A percentile compares a stretch with the other conserved stretches of the same genome.
Evolutionary conservation across 2,329 filamentous ascomycete genomes (phyloP).

Genomic region (Xylogone sp.): DNA sequence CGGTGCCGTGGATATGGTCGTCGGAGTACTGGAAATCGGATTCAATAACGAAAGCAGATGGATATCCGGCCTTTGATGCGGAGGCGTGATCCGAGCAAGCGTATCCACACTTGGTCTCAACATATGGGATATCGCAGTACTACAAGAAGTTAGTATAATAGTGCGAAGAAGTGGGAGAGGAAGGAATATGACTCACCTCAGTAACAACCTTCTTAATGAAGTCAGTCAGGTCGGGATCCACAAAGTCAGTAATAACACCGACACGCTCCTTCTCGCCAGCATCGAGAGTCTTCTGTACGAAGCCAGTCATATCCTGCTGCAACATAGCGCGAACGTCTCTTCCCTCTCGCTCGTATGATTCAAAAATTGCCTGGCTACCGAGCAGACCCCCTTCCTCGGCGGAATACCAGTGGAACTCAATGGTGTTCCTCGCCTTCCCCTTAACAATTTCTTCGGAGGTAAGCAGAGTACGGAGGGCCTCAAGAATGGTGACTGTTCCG

Average conservation of each 20-base stretch:
- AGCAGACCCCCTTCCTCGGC: conserved; percentile 86
- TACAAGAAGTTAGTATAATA: conserved; percentile 28
- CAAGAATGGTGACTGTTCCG: conserved; percentile 90
- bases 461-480: conserved; percentile 80
- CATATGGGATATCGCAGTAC: conserved; percentile 86
- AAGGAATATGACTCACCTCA: conserved; percentile 38
- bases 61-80: conserved; percentile 70
- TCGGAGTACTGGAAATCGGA: conserved; percentile 64
- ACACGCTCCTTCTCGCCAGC: conserved; percentile 80
- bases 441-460: conserved; percentile 64
- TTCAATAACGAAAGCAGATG: conserved; percentile 74
- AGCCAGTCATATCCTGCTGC: conserved; percentile 98
- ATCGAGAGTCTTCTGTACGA: conserved; percentile 75
- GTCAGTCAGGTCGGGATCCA: conserved; percentile 74
- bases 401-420: conserved; percentile 97
- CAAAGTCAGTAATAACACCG: conserved; percentile 89
- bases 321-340: conserved; percentile 92
- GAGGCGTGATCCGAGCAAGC: conserved; percentile 75
- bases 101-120: conserved; percentile 86
- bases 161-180: background rate
- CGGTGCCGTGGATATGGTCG: conserved; percentile 65
- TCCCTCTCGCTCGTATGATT: conserved; percentile 67
- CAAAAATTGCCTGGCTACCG: conserved; percentile 87
- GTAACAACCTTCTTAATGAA: conserved; percentile 90
- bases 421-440: conserved; percentile 75